Evolutionary conservation across 345 rosid species (phyloP).

Genomic region (Syzygium jambos): DNA sequence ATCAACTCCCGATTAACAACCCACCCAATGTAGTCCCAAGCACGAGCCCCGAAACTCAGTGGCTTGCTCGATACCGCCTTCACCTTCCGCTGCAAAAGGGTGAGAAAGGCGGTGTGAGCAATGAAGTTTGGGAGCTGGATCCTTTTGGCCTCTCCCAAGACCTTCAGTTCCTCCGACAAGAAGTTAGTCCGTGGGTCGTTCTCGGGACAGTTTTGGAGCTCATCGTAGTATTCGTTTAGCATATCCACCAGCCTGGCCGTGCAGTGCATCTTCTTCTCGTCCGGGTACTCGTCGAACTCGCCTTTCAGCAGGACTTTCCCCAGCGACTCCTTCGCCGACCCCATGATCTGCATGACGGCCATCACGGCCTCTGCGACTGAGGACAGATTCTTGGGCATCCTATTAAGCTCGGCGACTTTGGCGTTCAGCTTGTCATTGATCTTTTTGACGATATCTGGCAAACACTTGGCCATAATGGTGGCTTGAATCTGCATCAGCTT

Average conservation of each 20-base stretch:
- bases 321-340: slow-evolving; percentile 22
- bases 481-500: no score
- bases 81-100: slow-evolving; percentile 12
- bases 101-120: slow-evolving; percentile 12
- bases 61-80: slow-evolving; percentile 6
- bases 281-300: slow-evolving; percentile 29
- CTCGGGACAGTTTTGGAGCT: background rate
- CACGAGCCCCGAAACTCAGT: background rate
- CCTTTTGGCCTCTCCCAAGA: slow-evolving; percentile 16
- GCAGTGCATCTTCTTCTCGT: slow-evolving; percentile 19
- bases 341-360: no score
- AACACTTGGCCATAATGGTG: background rate
- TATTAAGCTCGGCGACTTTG: no score
- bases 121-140: slow-evolving; percentile 27
- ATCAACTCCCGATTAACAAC: slow-evolving; percentile 8
- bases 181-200: slow-evolving; percentile 1
- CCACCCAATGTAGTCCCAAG: slow-evolving; percentile 18
- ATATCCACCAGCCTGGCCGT: slow-evolving; percentile 22
- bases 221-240: background rate
- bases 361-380: no score
- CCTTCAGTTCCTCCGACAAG: slow-evolving; percentile 14
- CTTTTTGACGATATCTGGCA: slow-evolving; percentile 4
- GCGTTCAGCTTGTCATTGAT: no score
- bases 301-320: slow-evolving; percentile 26
- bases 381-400: no score